A percentile compares a stretch with the other conserved stretches of the same genome.
phyloP scores from a whole-genome alignment of 2,329 filamentous ascomycete genomes.

The Aspergillus sp. region DNA sequence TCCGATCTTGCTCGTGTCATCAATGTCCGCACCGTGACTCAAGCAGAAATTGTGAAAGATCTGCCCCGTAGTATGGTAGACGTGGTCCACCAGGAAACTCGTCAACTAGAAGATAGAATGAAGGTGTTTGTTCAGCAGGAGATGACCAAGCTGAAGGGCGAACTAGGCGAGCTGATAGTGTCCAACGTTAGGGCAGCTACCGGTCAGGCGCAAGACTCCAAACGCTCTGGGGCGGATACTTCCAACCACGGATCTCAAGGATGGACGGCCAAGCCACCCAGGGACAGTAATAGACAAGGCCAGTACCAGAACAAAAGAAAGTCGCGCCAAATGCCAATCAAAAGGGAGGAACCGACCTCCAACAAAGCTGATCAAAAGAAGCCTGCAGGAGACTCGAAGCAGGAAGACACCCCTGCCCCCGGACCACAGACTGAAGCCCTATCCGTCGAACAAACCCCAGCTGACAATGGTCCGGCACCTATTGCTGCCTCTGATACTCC shows the following conservation, averaged over 20 bases:
- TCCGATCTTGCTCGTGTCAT: slow-evolving; percentile 23
- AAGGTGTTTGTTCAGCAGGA: slow-evolving; percentile 19
- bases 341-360: background rate
- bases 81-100: slow-evolving; percentile 16
- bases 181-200: background rate
- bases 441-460: background rate
- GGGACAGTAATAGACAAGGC: background rate
- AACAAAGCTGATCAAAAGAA: slow-evolving; percentile 2
- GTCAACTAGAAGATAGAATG: slow-evolving; percentile 20
- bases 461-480: slow-evolving; percentile 1
- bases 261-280: background rate
- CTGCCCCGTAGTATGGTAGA: slow-evolving; percentile 16
- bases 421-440: background rate
- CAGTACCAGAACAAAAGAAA: slow-evolving; percentile 10
- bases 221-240: background rate
- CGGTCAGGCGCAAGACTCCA: background rate
- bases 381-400: background rate
- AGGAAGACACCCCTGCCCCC: background rate
- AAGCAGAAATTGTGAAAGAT: slow-evolving; percentile 22
- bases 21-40: slow-evolving; percentile 18
- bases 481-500: slow-evolving; percentile 12
- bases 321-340: background rate
- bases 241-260: background rate
- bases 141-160: slow-evolving; percentile 18
- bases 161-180: slow-evolving; percentile 15